Conservation (phyloP, 805 yeast species). For the Hanseniaspora thailandica region DNA sequence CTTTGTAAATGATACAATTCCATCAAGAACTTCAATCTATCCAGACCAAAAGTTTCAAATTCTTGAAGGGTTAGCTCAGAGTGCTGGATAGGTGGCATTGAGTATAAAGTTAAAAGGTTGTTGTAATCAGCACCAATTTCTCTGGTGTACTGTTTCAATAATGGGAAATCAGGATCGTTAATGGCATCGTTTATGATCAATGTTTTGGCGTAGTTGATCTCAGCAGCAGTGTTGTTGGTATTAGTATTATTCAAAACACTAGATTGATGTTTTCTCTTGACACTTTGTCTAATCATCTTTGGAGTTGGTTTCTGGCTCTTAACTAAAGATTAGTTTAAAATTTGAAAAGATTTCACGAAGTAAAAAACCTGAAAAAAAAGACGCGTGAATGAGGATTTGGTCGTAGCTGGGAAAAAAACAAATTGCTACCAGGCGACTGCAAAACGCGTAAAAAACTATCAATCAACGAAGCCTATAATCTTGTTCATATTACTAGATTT, state of each 20-base stretch:
- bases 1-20: constrained; percentile 70
- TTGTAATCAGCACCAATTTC: constrained; percentile 36
- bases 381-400: no score
- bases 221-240: background rate
- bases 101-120: constrained; percentile 51
- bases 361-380: no score
- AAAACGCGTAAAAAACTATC: background rate
- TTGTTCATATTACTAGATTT: no score
- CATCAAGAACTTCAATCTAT: constrained; percentile 66
- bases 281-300: constrained; percentile 13
- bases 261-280: constrained; percentile 14
- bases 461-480: background rate
- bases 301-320: no score
- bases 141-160: constrained; percentile 26
- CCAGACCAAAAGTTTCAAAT: constrained; percentile 93
- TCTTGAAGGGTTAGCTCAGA: constrained; percentile 84
- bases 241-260: background rate
- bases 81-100: constrained; percentile 47
- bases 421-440: background rate
- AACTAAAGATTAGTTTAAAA: no score
- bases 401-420: no score
- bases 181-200: constrained; percentile 1
- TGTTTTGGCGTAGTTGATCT: constrained; percentile 6
- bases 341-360: background rate
- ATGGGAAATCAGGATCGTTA: constrained; percentile 11